phyloP scores from a whole-genome alignment of 176 grass and related monocot genomes.

The Oryza nivara region DNA sequence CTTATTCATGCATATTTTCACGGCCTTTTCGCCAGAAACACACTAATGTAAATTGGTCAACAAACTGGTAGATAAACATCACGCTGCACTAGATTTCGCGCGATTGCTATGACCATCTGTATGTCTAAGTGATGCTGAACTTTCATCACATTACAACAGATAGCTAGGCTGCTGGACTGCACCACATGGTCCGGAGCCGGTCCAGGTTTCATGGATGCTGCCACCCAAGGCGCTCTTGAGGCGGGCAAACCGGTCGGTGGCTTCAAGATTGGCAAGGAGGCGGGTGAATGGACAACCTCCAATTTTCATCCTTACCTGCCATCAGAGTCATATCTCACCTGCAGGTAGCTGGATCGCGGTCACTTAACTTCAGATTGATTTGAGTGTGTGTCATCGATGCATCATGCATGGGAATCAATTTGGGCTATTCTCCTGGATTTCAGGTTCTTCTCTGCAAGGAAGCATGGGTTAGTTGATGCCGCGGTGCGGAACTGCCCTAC shows the following conservation, averaged over 20 bases:
- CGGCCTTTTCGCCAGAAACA: background rate
- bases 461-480: constrained; percentile 88
- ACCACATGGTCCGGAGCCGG: constrained; percentile 84
- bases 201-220: constrained; percentile 89
- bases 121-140: background rate
- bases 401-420: background rate
- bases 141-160: constrained; percentile 28
- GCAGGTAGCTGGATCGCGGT: constrained; percentile 55
- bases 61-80: background rate
- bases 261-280: constrained; percentile 84
- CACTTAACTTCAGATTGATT: background rate
- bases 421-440: constrained; percentile 18
- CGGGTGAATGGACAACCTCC: constrained; percentile 80
- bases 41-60: background rate
- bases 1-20: background rate
- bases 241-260: constrained; percentile 64
- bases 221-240: constrained; percentile 63
- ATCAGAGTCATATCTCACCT: constrained; percentile 69
- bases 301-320: constrained; percentile 80
- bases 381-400: background rate
- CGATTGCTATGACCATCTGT: background rate
- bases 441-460: constrained; percentile 94
- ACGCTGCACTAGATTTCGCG: background rate
- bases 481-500: constrained; percentile 54
- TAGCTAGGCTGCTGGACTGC: constrained; percentile 71